Conservation (phyloP, 2,329 filamentous ascomycete genomes). For the Periconia digitata region DNA sequence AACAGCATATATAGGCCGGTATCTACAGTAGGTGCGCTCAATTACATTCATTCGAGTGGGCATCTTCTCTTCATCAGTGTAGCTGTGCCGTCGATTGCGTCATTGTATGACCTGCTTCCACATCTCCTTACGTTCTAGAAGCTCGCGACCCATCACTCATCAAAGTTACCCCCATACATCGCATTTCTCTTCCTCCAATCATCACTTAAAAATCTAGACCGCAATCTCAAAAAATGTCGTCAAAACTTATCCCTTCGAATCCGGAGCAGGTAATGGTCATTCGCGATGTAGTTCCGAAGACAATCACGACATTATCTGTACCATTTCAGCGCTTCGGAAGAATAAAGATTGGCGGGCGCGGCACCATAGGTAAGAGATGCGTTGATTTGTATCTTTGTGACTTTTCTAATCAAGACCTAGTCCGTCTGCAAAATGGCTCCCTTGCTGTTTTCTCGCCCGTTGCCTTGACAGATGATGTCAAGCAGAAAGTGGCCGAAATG, state of each 20-base stretch:
- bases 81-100: constrained; percentile 2
- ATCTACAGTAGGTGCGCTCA: background rate
- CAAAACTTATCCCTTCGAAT: constrained; percentile 55
- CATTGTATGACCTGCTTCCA: background rate
- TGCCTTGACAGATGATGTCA: constrained; percentile 75
- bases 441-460: constrained; percentile 93
- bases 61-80: background rate
- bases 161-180: background rate
- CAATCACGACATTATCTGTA: constrained; percentile 73
- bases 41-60: background rate
- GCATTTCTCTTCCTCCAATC: background rate
- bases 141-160: background rate
- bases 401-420: constrained; percentile 47
- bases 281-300: constrained; percentile 74
- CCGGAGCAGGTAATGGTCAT: constrained; percentile 88
- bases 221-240: constrained; percentile 30
- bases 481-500: constrained; percentile 59
- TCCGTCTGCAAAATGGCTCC: constrained; percentile 73
- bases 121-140: background rate
- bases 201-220: too few species aligned
- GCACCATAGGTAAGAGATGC: constrained; percentile 69
- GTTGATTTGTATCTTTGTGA: background rate
- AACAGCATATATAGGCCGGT: background rate
- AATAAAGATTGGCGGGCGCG: constrained; percentile 82
- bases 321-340: constrained; percentile 82